Evolutionary conservation across 1,284 basidiomycete genomes (phyloP).

Genomic region (Microbotryomycetes sp.): DNA sequence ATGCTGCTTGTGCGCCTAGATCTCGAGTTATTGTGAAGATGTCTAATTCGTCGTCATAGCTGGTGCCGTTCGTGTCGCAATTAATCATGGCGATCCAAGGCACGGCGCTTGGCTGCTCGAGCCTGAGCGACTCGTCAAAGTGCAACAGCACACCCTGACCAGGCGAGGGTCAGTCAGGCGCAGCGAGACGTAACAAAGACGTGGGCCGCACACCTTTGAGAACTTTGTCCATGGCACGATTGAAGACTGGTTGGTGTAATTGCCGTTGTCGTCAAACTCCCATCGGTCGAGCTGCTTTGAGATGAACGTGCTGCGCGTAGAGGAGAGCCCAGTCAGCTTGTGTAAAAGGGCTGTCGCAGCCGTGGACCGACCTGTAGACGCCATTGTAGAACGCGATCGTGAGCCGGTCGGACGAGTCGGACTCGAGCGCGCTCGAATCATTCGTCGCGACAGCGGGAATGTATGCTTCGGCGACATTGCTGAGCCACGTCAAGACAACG

Average conservation of each 20-base stretch:
- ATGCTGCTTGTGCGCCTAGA: conserved; percentile 67
- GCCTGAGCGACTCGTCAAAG: conserved; percentile 33
- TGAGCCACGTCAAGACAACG: not conserved
- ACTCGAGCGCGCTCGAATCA: conserved; percentile 21
- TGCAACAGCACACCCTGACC: conserved; percentile 35
- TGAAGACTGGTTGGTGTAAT: conserved; percentile 18
- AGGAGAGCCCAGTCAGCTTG: not conserved
- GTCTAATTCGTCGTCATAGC: conserved; percentile 51
- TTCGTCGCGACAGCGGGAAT: conserved; percentile 27
- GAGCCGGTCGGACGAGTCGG: conserved; percentile 22
- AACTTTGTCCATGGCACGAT: conserved; percentile 27
- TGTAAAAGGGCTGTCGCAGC: not conserved
- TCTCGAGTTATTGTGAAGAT: conserved; percentile 71
- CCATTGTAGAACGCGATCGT: conserved; percentile 29
- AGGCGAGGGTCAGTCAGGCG: not conserved
- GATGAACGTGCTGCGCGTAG: conserved; percentile 7
- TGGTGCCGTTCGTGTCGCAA: conserved; percentile 68
- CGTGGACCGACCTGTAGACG: conserved; percentile 20
- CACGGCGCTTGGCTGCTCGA: conserved; percentile 46
- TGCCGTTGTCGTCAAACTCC: conserved; percentile 20
- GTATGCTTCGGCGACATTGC: conserved; percentile 14
- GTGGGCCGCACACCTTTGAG: conserved; percentile 11
- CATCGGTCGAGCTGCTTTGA: conserved; percentile 14
- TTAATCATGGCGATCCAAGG: conserved; percentile 83
- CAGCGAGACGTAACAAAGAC: not conserved